Base-by-base conservation (phyloP, 768 basidiomycete genomes). In the Boletus subparvulus region DNA sequence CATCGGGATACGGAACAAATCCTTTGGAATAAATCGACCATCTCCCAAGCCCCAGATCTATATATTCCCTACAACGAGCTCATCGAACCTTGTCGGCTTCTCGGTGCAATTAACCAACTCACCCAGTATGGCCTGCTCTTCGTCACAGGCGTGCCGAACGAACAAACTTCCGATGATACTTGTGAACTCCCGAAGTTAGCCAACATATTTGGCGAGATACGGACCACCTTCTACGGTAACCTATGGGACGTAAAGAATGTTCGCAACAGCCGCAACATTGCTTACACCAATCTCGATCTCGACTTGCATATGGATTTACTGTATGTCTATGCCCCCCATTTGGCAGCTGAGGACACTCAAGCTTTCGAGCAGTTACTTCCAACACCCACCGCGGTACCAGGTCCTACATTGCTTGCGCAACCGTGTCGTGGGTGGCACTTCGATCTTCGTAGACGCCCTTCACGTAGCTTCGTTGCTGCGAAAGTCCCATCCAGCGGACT, bases 231-330 rank as follows among this genome's bases (percentile, higher is more conserved):
- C 70, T 99, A 99, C 62, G 96, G 96, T 0, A 77, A 80, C 44
- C 67, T 88, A 2, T 98, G 94, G 93, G 85, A 97, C 69, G 95
- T 98, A 28, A 83, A 84, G 74, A 91, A 86, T 58, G 64, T 85
- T 40, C 75, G 71, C 41, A 78, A 91, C 53, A 90, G 90, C 65
- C 82, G 78, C 61, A 99, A 99, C 70, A 93, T 99, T 54, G 96
- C 96, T 4, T 98, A 97, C 69, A 99, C 96, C 13, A 86, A 94
- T 69, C 78, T 97, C 26, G 81, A 91, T 62, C 78, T 99, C 10
- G 95, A 88, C 0, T 68, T 95, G 21, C 95, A 98, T 66, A 92
- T 92, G 89, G 96, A 98, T 74, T 76, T 98, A 0, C 73, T 90
- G 93, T 95, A 66, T 61, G 92, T 79, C 12, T 36, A n/a, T n/a